Percentiles rank a stretch among this genome's conserved stretches.
These are phyloP conservation scores for Stagonosporopsis rhizophila DNA, from an alignment of 2,329 filamentous ascomycete species.

Conservation along the genomic window DNA sequence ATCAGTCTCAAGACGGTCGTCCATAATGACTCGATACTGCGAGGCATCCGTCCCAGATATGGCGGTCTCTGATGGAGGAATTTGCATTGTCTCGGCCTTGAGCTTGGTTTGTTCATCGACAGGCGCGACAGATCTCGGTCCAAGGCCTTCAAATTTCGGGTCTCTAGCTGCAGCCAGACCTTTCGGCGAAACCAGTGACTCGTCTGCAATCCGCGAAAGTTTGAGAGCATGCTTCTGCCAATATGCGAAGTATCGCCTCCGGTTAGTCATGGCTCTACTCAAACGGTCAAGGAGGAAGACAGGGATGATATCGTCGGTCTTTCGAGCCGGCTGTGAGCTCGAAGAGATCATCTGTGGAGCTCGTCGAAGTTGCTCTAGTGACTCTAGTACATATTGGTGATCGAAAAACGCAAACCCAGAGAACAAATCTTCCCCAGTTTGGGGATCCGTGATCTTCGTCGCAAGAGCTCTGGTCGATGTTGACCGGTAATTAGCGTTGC, in stretches of 20 bases:
- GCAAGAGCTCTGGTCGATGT: not conserved
- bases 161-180: too few relatives aligned
- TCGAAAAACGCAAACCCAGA: not conserved
- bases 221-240: not conserved
- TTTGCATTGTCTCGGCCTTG: too few relatives aligned
- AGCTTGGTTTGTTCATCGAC: too few relatives aligned
- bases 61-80: too few relatives aligned
- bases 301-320: not conserved
- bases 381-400: not conserved
- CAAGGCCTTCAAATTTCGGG: too few relatives aligned
- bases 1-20: too few relatives aligned
- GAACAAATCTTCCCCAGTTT: not conserved
- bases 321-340: not conserved
- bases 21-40: too few relatives aligned
- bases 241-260: not conserved
- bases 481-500: not conserved
- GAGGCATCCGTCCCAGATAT: too few relatives aligned
- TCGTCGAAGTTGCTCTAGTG: not conserved
- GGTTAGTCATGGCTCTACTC: not conserved
- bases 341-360: not conserved
- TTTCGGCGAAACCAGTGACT: too few relatives aligned
- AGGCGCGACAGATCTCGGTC: too few relatives aligned
- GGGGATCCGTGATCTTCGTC: not conserved
- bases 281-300: not conserved
- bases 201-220: not conserved